Evolutionary conservation across 331 rosid genomes (phyloP).

Genomic region (Dryas integrifolia): DNA sequence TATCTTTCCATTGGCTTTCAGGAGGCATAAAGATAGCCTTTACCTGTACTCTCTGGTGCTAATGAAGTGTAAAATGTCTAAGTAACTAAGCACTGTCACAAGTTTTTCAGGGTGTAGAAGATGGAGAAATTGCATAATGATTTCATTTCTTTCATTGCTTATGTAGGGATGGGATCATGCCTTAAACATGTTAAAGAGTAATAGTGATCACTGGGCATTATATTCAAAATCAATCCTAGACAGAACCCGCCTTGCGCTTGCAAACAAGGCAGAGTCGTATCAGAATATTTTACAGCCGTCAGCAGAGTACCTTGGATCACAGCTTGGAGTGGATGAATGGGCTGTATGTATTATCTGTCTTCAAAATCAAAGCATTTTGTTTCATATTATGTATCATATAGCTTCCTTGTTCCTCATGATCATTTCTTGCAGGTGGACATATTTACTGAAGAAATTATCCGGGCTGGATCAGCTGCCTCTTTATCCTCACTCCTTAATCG

Average conservation of each 20-base stretch:
- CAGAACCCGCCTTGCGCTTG: constrained; percentile 91
- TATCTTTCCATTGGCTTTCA: not conserved
- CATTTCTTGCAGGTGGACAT: constrained; percentile 68
- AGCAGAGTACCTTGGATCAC: constrained; percentile 93
- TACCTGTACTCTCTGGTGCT: constrained; percentile 14
- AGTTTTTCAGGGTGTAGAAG: constrained; percentile 4
- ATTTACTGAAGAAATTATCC: constrained; percentile 96
- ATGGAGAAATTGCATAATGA: constrained; percentile 17
- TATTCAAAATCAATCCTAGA: constrained; percentile 92
- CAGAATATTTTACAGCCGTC: constrained; percentile 80
- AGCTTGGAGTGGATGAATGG: constrained; percentile 83
- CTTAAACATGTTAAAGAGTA: constrained; percentile 54
- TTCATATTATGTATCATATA: constrained; percentile 7
- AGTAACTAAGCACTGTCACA: constrained; percentile 12
- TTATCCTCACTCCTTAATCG: constrained; percentile 84
- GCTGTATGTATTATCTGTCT: constrained; percentile 58
- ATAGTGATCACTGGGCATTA: constrained; percentile 71
- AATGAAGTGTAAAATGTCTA: constrained; percentile 20
- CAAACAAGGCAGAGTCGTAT: constrained; percentile 84
- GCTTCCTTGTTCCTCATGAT: constrained; percentile 31
- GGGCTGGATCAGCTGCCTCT: constrained; percentile 97
- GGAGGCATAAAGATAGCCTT: constrained; percentile 2
- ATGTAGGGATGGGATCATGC: constrained; percentile 92
- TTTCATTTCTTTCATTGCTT: constrained; percentile 31
- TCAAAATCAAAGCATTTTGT: constrained; percentile 3